phyloP scores from a whole-genome alignment of 192 early-diverging fungal species.

The Diversispora eburnea region DNA sequence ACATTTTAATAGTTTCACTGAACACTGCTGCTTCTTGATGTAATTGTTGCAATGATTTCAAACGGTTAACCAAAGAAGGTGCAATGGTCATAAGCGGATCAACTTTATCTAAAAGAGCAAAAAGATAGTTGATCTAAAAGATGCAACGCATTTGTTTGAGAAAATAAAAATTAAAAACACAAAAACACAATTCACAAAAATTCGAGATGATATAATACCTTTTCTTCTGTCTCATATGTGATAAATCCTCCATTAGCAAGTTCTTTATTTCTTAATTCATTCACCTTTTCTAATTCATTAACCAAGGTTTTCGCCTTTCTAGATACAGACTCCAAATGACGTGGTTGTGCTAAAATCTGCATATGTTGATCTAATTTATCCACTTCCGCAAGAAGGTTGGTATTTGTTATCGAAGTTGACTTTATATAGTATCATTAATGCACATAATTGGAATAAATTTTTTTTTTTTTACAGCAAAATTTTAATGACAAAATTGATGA shows the following conservation, averaged over 20 bases:
- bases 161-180: neutral
- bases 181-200: neutral
- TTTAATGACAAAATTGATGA: too few relatives aligned
- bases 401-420: constrained; percentile 35
- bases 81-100: constrained; percentile 78
- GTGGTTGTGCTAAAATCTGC: constrained; percentile 64
- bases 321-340: constrained; percentile 61
- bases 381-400: constrained; percentile 51
- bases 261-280: constrained; percentile 58
- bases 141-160: neutral
- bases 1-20: constrained; percentile 66
- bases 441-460: too few relatives aligned
- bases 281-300: constrained; percentile 63
- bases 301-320: constrained; percentile 59
- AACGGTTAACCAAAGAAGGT: constrained; percentile 71
- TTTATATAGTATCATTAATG: constrained; percentile 9
- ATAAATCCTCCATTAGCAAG: constrained; percentile 41
- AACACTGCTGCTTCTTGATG: constrained; percentile 82
- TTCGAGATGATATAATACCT: constrained; percentile 23
- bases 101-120: constrained; percentile 63
- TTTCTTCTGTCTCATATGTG: constrained; percentile 40
- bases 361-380: constrained; percentile 71
- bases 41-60: constrained; percentile 72
- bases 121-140: constrained; percentile 61
- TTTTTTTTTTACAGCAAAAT: too few relatives aligned